Evolutionary conservation across 2,329 filamentous ascomycete genomes (phyloP).

Genomic region (Colletotrichum viniferum): DNA sequence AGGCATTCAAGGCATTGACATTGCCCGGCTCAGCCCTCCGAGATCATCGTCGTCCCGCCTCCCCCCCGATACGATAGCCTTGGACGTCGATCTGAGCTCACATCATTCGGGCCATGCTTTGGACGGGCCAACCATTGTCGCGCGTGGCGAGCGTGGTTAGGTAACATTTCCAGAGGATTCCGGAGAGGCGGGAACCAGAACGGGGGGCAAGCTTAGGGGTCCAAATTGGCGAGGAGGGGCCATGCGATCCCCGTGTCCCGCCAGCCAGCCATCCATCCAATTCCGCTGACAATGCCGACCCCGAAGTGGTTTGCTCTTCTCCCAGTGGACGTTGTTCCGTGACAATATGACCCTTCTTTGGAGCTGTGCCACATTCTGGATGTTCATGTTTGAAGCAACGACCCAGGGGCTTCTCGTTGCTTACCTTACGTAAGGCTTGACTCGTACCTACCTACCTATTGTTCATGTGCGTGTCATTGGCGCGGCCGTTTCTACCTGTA

Average conservation of each 20-base stretch:
- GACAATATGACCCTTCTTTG: neutral
- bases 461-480: neutral
- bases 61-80: neutral
- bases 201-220: neutral
- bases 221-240: neutral
- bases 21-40: neutral
- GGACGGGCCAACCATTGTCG: neutral
- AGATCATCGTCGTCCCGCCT: neutral
- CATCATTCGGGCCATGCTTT: neutral
- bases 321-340: neutral
- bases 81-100: slow-evolving; percentile 3
- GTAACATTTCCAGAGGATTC: neutral
- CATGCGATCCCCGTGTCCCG: neutral
- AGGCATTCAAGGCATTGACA: neutral
- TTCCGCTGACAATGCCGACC: neutral
- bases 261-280: neutral
- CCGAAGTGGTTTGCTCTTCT: neutral
- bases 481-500: neutral
- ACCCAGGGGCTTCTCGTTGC: neutral
- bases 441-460: neutral
- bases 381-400: neutral
- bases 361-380: neutral
- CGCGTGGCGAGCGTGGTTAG: neutral
- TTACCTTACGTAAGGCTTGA: neutral
- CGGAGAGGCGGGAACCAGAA: neutral